These are phyloP conservation scores for Mortierella alpina DNA, from an alignment of 192 early-diverging fungal genomes.

Conservation along the genomic window DNA sequence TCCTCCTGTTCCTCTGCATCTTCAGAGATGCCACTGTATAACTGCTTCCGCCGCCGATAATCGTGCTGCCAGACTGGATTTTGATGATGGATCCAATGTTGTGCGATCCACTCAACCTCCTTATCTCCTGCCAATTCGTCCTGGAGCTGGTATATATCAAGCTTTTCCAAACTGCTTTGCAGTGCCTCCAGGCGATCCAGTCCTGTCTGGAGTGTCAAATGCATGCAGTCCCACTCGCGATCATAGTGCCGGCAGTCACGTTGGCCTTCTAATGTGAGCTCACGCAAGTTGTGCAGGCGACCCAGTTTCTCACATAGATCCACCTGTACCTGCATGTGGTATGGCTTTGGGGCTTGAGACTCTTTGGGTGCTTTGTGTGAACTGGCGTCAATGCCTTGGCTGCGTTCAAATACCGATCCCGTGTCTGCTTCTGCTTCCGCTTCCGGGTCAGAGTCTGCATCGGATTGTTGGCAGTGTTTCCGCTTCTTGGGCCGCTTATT, in stretches of 20 bases:
- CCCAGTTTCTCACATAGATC: conserved; percentile 13
- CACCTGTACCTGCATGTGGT: conserved; percentile 7
- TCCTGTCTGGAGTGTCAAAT: conserved; percentile 18
- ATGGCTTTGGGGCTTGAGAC: background rate
- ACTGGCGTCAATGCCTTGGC: no score
- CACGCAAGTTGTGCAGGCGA: conserved; percentile 7
- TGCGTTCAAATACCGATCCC: background rate
- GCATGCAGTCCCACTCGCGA: conserved; percentile 8
- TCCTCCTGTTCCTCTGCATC: background rate
- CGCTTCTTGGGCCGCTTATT: background rate
- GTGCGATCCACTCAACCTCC: conserved; percentile 23
- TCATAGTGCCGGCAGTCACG: background rate
- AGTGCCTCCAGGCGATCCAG: conserved; percentile 13
- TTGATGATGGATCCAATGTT: conserved; percentile 20
- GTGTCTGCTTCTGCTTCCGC: background rate
- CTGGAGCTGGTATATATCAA: conserved; percentile 4
- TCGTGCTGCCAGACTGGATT: conserved; percentile 5
- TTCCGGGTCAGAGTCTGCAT: conserved; percentile 1
- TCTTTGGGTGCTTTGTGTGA: background rate
- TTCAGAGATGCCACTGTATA: background rate
- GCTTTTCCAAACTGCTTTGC: conserved; percentile 5
- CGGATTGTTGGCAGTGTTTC: background rate
- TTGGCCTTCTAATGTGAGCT: conserved; percentile 11
- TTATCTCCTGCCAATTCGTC: conserved; percentile 3
- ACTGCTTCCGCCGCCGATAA: background rate